These are phyloP conservation scores for Pisolithus sp. DNA, from an alignment of 768 basidiomycete genomes.

Conservation along the genomic window DNA sequence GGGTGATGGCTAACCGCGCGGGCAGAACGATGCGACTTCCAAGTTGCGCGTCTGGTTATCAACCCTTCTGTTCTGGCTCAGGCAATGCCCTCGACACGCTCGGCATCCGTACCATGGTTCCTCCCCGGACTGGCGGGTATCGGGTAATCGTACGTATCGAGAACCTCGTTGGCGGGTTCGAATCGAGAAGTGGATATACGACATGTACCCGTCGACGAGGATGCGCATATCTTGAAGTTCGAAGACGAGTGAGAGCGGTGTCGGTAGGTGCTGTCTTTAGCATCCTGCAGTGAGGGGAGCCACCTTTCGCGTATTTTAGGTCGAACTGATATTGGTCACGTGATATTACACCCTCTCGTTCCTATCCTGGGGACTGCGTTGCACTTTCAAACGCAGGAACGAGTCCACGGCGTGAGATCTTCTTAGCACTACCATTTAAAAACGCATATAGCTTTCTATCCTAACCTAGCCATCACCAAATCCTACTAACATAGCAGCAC, in stretches of 20 bases:
- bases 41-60: conserved; percentile 37
- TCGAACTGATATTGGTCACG: too few species aligned
- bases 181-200: conserved; percentile 62
- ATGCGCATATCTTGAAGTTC: conserved; percentile 80
- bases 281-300: too few species aligned
- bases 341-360: too few species aligned
- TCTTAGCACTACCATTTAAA: too few species aligned
- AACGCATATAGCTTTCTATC: too few species aligned
- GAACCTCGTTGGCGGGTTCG: conserved; percentile 30
- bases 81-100: conserved; percentile 49
- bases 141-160: conserved; percentile 59
- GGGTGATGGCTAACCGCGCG: conserved; percentile 1
- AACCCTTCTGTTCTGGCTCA: conserved; percentile 27
- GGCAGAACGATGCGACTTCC: conserved; percentile 73
- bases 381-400: too few species aligned
- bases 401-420: too few species aligned
- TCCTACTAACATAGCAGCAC: too few species aligned
- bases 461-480: too few species aligned
- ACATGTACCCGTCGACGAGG: conserved; percentile 76
- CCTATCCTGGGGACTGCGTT: too few species aligned
- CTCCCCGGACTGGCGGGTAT: conserved; percentile 70
- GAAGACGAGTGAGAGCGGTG: conserved; percentile 59
- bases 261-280: not conserved
- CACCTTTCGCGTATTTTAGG: too few species aligned
- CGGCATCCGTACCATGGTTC: conserved; percentile 88